phyloP scores from a whole-genome alignment of 257 asterid species.

The Petunia secreta region DNA sequence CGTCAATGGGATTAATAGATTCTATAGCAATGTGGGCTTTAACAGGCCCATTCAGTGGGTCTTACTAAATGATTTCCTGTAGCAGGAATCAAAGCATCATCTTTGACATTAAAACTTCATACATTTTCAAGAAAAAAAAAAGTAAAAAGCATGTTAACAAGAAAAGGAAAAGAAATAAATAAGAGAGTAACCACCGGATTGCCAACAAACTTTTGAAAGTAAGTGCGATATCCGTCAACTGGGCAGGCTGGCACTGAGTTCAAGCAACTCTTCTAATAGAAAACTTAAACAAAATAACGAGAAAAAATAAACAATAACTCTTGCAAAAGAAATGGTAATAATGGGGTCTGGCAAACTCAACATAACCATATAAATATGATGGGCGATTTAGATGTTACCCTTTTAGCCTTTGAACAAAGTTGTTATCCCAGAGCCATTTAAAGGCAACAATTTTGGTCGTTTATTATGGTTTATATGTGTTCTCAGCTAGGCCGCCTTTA shows the following conservation, averaged over 20 bases:
- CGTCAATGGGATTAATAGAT: conserved; percentile 31
- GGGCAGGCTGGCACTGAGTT: neutral
- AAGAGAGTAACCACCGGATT: neutral
- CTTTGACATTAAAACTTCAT: neutral
- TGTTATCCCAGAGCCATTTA: neutral
- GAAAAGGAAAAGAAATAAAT: conserved; percentile 2
- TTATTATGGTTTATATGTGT: neutral
- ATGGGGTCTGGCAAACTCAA: neutral
- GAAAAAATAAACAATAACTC: neutral
- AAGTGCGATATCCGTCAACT: neutral
- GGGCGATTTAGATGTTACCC: neutral
- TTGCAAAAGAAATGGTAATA: neutral
- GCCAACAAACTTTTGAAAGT: neutral
- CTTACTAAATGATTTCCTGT: neutral
- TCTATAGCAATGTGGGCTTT: conserved; percentile 22
- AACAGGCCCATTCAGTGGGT: neutral
- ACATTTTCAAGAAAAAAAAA: neutral
- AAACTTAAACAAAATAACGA: neutral
- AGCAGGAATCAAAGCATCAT: neutral
- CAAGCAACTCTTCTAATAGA: neutral
- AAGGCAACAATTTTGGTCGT: neutral
- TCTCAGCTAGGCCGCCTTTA: neutral
- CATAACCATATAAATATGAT: conserved; percentile 4
- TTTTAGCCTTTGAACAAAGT: neutral
- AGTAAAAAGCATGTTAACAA: neutral